Base-by-base conservation (phyloP, 106 monocot species). In the Iris macrosiphon region DNA sequence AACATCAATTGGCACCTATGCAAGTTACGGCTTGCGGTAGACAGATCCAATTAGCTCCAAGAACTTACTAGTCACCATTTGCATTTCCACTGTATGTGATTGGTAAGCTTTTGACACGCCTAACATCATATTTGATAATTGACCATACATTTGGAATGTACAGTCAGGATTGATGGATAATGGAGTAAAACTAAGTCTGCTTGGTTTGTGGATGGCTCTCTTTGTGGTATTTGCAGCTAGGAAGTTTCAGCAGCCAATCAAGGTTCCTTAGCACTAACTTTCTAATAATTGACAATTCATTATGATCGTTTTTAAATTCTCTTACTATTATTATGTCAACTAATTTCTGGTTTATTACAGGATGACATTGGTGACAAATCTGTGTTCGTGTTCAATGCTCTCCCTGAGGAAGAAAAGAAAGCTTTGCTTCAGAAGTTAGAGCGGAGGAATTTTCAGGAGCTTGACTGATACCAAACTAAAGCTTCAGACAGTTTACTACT, bases 321-420 rank as follows among this genome's bases (percentile, higher is more conserved):
- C 12, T 37, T 37, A 0, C 5, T 7, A 37, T 37, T 12, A 37
- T 37, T 5, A 37, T 37, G 12, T 37, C 37, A 37, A n/a, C n/a
- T n/a, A n/a, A n/a, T n/a, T n/a, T n/a, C 8, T 31, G 4, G 5
- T 26, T 41, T 34, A 19, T 30, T 42, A 4, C 12, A 88, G 93
- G 88, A 93, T 72, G 93, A 93, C 55, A 88, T 93, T 26, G 93
- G 93, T 13, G 88, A 93, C 69, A 93, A 93, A 78, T 93, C 93
- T n/a, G 67, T 93, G 7, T 93, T 93, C 77, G 78, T 93, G 66
- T 93, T 93, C 65, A 81, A 88, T 63, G 93, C 74, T 48, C 74
- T 93, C 9, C 67, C 88, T 26, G 93, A 88, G 52, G 81, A 75
- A 41, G 78, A 84, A 53, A 88, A 84, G 72, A 65, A 81, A 28